phyloP scores from a whole-genome alignment of 352 stramenopile species.

The Pythium angustatum region DNA sequence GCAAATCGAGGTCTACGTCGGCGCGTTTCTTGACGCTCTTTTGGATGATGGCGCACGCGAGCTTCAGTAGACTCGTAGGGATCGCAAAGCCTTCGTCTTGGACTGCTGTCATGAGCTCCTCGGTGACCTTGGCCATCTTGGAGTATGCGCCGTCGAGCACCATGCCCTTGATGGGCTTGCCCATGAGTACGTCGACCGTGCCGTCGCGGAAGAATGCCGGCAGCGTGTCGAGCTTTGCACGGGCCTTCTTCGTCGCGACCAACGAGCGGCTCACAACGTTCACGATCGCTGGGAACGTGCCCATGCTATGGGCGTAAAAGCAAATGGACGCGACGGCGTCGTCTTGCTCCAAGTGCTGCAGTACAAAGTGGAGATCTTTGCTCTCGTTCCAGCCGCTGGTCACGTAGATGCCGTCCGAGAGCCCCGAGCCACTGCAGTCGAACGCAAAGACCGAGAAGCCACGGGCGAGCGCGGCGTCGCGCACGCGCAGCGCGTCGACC shows the following conservation, averaged over 20 bases:
- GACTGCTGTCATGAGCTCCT: slow-evolving; percentile 61
- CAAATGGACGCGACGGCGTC: slow-evolving; percentile 52
- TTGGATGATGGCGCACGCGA: slow-evolving; percentile 62
- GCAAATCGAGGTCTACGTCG: slow-evolving; percentile 65
- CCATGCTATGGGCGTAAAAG: slow-evolving; percentile 86
- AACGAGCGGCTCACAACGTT: slow-evolving; percentile 70
- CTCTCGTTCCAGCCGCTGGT: slow-evolving; percentile 87
- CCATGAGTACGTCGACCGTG: slow-evolving; percentile 34
- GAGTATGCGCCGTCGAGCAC: slow-evolving; percentile 78
- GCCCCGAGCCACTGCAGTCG: slow-evolving; percentile 77
- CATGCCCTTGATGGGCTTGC: slow-evolving; percentile 70
- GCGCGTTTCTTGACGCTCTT: slow-evolving; percentile 79
- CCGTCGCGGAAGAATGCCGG: slow-evolving; percentile 49
- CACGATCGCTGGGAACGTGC: slow-evolving; percentile 73
- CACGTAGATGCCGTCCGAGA: slow-evolving; percentile 82
- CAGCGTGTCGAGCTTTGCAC: slow-evolving; percentile 55
- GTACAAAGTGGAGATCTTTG: slow-evolving; percentile 67
- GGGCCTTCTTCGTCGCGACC: slow-evolving; percentile 45
- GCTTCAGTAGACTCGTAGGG: slow-evolving; percentile 69
- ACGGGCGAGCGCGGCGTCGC: slow-evolving; percentile 55
- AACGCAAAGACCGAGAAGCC: slow-evolving; percentile 83
- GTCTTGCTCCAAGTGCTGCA: slow-evolving; percentile 60
- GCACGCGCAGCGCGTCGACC: slow-evolving; percentile 65
- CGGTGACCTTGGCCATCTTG: slow-evolving; percentile 64
- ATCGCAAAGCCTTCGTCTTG: slow-evolving; percentile 75